phyloP scores from a whole-genome alignment of 805 yeast species.

The Saturnispora sanitii region DNA sequence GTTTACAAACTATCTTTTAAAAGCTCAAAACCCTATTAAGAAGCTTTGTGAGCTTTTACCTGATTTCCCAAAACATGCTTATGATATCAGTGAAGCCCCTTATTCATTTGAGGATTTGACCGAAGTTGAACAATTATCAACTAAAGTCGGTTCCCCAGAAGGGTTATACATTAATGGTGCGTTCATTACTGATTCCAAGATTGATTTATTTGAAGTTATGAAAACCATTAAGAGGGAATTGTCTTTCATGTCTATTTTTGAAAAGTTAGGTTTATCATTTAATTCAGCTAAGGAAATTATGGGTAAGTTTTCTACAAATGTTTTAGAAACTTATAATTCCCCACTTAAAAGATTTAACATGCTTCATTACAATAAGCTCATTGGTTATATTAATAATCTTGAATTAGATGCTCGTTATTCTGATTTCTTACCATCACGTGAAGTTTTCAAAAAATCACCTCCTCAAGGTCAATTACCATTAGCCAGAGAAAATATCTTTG shows the following conservation, averaged over 20 bases:
- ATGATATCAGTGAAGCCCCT: conserved; percentile 26
- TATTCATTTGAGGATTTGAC: conserved; percentile 10
- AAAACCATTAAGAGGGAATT: conserved; percentile 31
- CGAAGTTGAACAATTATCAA: conserved; percentile 5
- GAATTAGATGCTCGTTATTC: conserved; percentile 51
- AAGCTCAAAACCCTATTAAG: conserved; percentile 26
- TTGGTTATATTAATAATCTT: conserved; percentile 71
- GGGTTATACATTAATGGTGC: conserved; percentile 69
- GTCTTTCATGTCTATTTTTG: conserved; percentile 13
- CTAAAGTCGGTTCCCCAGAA: conserved; percentile 16
- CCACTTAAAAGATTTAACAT: conserved; percentile 20
- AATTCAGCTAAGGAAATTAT: conserved; percentile 29
- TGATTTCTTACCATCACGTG: conserved; percentile 34
- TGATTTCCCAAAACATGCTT: conserved; percentile 48
- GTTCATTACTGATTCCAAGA: conserved; percentile 36
- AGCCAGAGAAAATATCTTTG: conserved; percentile 64
- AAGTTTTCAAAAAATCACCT: conserved; percentile 36
- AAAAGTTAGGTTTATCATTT: conserved; percentile 27
- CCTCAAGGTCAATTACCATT: conserved; percentile 56
- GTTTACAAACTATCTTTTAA: conserved; percentile 31
- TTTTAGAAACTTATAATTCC: conserved; percentile 9
- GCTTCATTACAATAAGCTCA: conserved; percentile 22
- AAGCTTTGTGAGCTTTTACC: conserved; percentile 32
- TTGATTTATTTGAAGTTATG: conserved; percentile 34
- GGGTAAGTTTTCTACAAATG: conserved; percentile 28